A percentile compares a stretch with the other conserved stretches of the same genome.
Conservation (phyloP, 108 stramenopile species). For the Nitzschia inconspicua region DNA sequence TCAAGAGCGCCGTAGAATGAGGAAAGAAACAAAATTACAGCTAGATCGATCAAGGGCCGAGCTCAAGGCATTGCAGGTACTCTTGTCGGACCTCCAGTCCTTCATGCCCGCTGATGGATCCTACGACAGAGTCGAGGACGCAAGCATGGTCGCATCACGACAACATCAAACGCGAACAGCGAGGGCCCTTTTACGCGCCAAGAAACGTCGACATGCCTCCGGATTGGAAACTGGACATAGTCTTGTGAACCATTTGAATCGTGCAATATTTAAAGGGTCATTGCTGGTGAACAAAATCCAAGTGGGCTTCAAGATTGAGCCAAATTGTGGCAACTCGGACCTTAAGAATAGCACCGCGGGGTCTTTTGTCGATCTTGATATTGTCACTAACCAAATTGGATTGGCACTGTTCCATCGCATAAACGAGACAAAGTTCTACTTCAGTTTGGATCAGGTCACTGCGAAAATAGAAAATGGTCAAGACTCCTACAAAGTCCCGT, state of each 20-base stretch:
- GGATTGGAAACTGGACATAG: constrained; percentile 6
- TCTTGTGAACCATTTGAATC: constrained; percentile 25
- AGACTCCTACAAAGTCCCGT: not conserved
- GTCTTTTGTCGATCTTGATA: constrained; percentile 1
- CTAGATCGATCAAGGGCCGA: constrained; percentile 41
- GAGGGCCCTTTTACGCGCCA: constrained; percentile 17
- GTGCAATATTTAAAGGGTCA: constrained; percentile 29
- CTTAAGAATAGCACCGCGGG: constrained; percentile 1
- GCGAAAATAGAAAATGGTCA: not conserved
- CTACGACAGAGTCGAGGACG: not conserved
- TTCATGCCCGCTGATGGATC: not conserved
- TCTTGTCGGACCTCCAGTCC: constrained; percentile 1
- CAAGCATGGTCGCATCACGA: not conserved
- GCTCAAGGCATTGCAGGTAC: constrained; percentile 27
- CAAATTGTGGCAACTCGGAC: too few species aligned
- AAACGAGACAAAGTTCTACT: constrained; percentile 29
- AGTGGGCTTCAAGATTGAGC: too few species aligned
- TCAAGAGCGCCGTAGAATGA: constrained; percentile 5
- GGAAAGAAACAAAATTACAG: constrained; percentile 15
- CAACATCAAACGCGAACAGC: constrained; percentile 19
- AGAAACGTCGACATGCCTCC: constrained; percentile 11
- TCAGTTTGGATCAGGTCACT: constrained; percentile 29
- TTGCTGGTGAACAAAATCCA: constrained; percentile 17
- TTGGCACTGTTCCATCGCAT: constrained; percentile 20
- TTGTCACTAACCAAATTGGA: constrained; percentile 10